Conservation (phyloP, 23 red algal species). For the Gracilaria caudata region DNA sequence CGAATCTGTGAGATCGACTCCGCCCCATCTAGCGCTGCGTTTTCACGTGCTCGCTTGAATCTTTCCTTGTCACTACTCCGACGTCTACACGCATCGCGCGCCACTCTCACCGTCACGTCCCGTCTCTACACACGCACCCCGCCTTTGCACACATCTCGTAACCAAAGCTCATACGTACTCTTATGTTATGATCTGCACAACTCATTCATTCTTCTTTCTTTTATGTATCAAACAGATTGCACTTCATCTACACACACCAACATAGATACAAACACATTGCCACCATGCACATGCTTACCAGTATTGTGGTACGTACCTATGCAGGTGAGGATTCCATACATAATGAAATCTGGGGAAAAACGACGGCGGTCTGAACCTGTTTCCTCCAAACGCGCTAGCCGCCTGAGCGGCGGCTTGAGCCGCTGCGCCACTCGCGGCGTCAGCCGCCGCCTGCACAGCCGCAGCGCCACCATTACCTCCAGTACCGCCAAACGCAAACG, state of each 20-base stretch:
- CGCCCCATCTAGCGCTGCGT: not conserved
- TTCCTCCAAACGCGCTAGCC: not conserved
- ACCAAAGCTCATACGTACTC: no score
- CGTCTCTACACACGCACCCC: no score
- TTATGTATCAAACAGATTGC: constrained; percentile 10
- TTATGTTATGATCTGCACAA: not conserved
- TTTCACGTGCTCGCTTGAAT: not conserved
- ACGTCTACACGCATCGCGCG: not conserved
- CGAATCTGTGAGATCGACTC: no score
- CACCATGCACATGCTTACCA: not conserved
- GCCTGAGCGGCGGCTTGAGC: not conserved
- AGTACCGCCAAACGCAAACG: not conserved
- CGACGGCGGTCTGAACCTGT: not conserved
- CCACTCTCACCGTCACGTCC: no score
- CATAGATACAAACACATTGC: not conserved
- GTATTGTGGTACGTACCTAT: not conserved
- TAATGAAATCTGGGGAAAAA: not conserved
- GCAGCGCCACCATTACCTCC: not conserved
- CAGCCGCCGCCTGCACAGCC: not conserved
- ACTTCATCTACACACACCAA: not conserved
- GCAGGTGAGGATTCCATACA: not conserved
- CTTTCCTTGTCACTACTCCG: not conserved
- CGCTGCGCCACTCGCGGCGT: not conserved
- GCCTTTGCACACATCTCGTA: no score
- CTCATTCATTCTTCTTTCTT: not conserved